These are phyloP conservation scores for Calonectria pteridis DNA, from an alignment of 2,329 filamentous ascomycete genomes.

Conservation along the genomic window DNA sequence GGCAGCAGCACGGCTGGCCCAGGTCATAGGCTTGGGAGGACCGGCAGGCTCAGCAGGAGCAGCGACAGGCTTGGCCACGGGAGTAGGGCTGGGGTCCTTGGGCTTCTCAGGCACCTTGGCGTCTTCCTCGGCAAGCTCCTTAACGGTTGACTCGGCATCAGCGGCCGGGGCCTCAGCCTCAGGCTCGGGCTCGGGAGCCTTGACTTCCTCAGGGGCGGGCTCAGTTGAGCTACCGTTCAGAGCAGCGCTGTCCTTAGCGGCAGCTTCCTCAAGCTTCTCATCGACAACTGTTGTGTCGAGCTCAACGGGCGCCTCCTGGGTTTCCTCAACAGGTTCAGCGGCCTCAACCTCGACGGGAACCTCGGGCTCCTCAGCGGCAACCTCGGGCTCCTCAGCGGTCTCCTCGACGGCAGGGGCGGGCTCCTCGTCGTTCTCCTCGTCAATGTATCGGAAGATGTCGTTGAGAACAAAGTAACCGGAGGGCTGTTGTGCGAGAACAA, in stretches of 20 bases:
- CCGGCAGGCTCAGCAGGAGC: constrained; percentile 59
- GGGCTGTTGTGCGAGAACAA: constrained; percentile 94
- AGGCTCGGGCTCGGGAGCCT: constrained; percentile 55
- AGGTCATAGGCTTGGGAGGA: constrained; percentile 74
- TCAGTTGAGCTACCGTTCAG: constrained; percentile 50
- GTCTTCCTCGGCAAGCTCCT: constrained; percentile 68
- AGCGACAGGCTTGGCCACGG: constrained; percentile 52
- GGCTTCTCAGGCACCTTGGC: constrained; percentile 74
- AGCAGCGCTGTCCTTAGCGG: constrained; percentile 51
- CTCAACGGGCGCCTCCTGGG: constrained; percentile 43
- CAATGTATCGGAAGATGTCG: constrained; percentile 95
- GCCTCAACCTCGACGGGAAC: constrained; percentile 48
- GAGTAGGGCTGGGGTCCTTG: constrained; percentile 70
- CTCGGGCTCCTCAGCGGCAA: constrained; percentile 46
- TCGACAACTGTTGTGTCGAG: constrained; percentile 71
- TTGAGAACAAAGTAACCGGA: constrained; percentile 99
- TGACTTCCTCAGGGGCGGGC: constrained; percentile 52
- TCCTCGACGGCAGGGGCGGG: constrained; percentile 53
- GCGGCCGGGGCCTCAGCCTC: constrained; percentile 50
- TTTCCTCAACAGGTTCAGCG: constrained; percentile 44
- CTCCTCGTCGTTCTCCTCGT: constrained; percentile 84
- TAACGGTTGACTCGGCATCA: constrained; percentile 63
- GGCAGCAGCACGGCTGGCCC: constrained; percentile 78
- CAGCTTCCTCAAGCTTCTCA: constrained; percentile 79
- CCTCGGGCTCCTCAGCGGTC: constrained; percentile 51